Evolutionary conservation across 805 yeast genomes (phyloP).

Genomic region (Starmerella apis): DNA sequence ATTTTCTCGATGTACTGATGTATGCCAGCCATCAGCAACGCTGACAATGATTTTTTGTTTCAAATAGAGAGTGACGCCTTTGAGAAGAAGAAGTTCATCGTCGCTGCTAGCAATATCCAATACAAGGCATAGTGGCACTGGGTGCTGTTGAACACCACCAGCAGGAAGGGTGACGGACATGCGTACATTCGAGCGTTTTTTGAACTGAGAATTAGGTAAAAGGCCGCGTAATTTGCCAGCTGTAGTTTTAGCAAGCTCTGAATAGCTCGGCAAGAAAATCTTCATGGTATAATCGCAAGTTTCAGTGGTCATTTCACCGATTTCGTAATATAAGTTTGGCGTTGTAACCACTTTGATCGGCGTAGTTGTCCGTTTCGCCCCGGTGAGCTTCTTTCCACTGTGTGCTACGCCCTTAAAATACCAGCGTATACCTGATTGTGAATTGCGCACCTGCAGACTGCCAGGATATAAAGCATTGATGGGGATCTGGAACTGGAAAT

Average conservation of each 20-base stretch:
- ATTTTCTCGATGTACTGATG: constrained; percentile 9
- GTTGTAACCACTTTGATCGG: constrained; percentile 14
- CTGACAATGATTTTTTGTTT: constrained; percentile 19
- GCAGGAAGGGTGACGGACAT: constrained; percentile 13
- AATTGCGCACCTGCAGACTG: constrained; percentile 9
- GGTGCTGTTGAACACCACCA: constrained; percentile 17
- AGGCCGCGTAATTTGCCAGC: constrained; percentile 17
- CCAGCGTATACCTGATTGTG: constrained; percentile 20
- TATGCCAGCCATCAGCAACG: constrained; percentile 19
- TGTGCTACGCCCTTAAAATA: constrained; percentile 21
- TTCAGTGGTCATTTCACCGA: background rate
- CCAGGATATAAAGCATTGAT: constrained; percentile 16
- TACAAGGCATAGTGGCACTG: constrained; percentile 5
- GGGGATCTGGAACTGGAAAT: constrained; percentile 21
- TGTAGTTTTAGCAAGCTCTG: constrained; percentile 13
- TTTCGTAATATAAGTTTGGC: constrained; percentile 4
- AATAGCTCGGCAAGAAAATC: constrained; percentile 17
- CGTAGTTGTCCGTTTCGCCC: constrained; percentile 5
- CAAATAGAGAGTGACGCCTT: constrained; percentile 7
- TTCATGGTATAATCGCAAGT: background rate
- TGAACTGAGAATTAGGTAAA: constrained; percentile 12
- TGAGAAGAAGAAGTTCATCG: constrained; percentile 12
- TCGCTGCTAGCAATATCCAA: constrained; percentile 11
- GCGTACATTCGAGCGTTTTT: constrained; percentile 6
- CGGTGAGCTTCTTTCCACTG: constrained; percentile 15